These are phyloP conservation scores for Globisporangium lucens DNA, from an alignment of 352 stramenopile species.

Conservation along the genomic window DNA sequence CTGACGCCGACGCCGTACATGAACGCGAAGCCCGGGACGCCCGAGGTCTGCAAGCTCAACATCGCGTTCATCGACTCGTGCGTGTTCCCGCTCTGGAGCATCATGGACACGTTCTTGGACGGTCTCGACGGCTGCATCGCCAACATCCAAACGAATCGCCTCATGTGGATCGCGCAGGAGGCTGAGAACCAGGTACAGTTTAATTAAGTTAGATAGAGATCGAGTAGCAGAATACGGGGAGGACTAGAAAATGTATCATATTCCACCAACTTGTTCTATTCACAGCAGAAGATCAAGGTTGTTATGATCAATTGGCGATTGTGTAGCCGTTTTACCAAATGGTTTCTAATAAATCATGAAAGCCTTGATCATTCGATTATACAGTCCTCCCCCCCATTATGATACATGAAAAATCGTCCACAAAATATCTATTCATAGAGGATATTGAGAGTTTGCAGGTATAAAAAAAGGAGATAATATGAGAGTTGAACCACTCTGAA, in stretches of 20 bases:
- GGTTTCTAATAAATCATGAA: too few relatives aligned
- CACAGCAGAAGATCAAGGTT: too few relatives aligned
- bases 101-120: slow-evolving; percentile 57
- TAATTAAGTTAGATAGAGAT: neutral
- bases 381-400: too few relatives aligned
- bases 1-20: slow-evolving; percentile 78
- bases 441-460: too few relatives aligned
- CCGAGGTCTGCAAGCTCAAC: slow-evolving; percentile 73
- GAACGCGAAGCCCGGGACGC: slow-evolving; percentile 52
- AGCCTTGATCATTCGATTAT: too few relatives aligned
- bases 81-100: slow-evolving; percentile 80
- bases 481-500: too few relatives aligned
- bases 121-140: slow-evolving; percentile 52
- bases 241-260: neutral
- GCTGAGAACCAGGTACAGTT: slow-evolving; percentile 18
- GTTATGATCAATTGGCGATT: too few relatives aligned
- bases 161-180: slow-evolving; percentile 43
- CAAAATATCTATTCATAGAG: too few relatives aligned
- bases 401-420: too few relatives aligned
- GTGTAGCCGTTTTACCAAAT: too few relatives aligned
- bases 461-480: too few relatives aligned
- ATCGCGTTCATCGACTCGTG: slow-evolving; percentile 82
- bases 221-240: neutral
- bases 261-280: too few relatives aligned
- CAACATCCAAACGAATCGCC: slow-evolving; percentile 68